Evolutionary conservation across 2,329 filamentous ascomycete species (phyloP).

Genomic region (Alternaria sp.): DNA sequence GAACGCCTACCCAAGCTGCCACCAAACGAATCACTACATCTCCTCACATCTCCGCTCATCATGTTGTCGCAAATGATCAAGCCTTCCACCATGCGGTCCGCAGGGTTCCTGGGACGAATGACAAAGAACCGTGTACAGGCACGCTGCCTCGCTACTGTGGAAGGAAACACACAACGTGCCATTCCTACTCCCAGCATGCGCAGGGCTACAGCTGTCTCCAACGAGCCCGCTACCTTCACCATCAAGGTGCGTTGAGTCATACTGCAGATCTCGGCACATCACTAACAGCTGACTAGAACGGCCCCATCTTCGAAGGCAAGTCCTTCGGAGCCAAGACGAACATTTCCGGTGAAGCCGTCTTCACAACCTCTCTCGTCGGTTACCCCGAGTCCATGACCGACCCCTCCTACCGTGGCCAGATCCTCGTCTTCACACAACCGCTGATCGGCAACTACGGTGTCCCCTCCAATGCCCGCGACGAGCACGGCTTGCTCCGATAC

Average conservation of each 20-base stretch:
- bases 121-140: slow-evolving; percentile 52
- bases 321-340: slow-evolving; percentile 97
- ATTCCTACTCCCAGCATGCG: slow-evolving; percentile 63
- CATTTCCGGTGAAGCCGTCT: slow-evolving; percentile 97
- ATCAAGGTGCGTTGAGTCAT: slow-evolving; percentile 72
- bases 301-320: slow-evolving; percentile 93
- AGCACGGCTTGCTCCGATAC: slow-evolving; percentile 92
- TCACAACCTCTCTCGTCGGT: slow-evolving; percentile 96
- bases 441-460: slow-evolving; percentile 99
- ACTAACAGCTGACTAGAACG: slow-evolving; percentile 66
- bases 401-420: slow-evolving; percentile 80
- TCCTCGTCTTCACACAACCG: slow-evolving; percentile 97
- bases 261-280: slow-evolving; percentile 25
- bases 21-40: slow-evolving; percentile 14
- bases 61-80: slow-evolving; percentile 64
- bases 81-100: slow-evolving; percentile 54
- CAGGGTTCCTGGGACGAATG: slow-evolving; percentile 54
- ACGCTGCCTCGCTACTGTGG: slow-evolving; percentile 69
- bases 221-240: slow-evolving; percentile 88
- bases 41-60: slow-evolving; percentile 41
- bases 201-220: slow-evolving; percentile 70
- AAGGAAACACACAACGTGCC: slow-evolving; percentile 72
- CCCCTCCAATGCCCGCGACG: slow-evolving; percentile 81
- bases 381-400: slow-evolving; percentile 89
- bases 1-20: slow-evolving; percentile 45